phyloP scores from a whole-genome alignment of 2,329 filamentous ascomycete species.

The Cephalotrichum gorgonifer region DNA sequence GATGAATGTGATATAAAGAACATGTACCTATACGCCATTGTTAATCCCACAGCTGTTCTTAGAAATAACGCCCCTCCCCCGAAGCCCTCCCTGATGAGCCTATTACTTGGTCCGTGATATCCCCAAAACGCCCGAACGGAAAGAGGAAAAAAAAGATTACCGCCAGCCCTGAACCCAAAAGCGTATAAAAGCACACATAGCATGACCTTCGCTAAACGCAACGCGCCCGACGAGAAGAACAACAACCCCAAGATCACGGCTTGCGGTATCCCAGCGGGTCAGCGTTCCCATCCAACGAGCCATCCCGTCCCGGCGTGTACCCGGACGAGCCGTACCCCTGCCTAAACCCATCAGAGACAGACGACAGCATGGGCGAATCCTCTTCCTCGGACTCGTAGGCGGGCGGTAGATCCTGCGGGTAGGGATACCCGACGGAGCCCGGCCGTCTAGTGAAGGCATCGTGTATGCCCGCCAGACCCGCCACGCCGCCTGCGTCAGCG shows the following conservation, averaged over 20 bases:
- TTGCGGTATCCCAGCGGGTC: constrained; percentile 2
- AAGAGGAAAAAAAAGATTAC: too few relatives aligned
- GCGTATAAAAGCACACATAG: too few relatives aligned
- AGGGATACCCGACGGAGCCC: constrained; percentile 2
- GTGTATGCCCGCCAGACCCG: too few relatives aligned
- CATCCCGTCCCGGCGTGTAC: constrained; percentile 14
- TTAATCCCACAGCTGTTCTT: too few relatives aligned
- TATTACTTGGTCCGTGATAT: too few relatives aligned
- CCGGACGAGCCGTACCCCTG: constrained; percentile 21
- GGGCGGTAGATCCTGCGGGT: constrained; percentile 7
- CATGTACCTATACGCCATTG: too few relatives aligned
- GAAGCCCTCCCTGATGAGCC: too few relatives aligned
- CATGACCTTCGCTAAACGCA: neutral
- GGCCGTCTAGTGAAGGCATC: too few relatives aligned
- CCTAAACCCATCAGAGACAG: constrained; percentile 33
- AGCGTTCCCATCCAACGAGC: neutral
- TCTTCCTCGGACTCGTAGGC: constrained; percentile 7
- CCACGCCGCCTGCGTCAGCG: neutral
- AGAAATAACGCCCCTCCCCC: too few relatives aligned
- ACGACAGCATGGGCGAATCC: constrained; percentile 11
- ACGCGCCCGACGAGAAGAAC: neutral
- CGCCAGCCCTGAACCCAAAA: too few relatives aligned
- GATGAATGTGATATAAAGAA: too few relatives aligned
- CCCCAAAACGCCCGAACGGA: too few relatives aligned
- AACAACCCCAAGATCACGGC: neutral